Evolutionary conservation across 768 basidiomycete genomes (phyloP).

Genomic region (Xerocomus potaroensis): DNA sequence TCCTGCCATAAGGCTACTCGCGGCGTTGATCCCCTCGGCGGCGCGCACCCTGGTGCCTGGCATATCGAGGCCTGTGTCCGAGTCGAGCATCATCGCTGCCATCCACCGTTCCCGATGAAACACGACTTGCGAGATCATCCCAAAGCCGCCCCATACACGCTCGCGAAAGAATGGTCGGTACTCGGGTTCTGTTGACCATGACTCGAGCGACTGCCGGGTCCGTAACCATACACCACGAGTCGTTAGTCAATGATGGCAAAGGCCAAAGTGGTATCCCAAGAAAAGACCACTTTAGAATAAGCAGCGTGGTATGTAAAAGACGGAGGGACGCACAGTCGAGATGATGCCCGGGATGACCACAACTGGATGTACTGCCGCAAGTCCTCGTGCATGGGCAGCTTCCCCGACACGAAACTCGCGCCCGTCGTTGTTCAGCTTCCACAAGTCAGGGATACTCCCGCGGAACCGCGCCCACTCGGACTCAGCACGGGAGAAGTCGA

Average conservation of each 20-base stretch:
- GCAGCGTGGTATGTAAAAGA: background rate
- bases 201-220: constrained; percentile 76
- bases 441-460: constrained; percentile 70
- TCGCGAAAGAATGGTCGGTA: constrained; percentile 91
- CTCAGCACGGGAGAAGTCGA: constrained; percentile 68
- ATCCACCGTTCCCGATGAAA: constrained; percentile 91
- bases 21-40: constrained; percentile 89
- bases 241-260: no score
- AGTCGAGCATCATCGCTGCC: constrained; percentile 84
- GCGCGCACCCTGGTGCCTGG: constrained; percentile 82
- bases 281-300: no score
- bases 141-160: constrained; percentile 74
- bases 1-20: constrained; percentile 79
- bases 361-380: constrained; percentile 71
- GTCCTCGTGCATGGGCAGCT: constrained; percentile 54
- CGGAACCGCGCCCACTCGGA: constrained; percentile 66
- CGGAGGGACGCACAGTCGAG: constrained; percentile 59
- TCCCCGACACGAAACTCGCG: constrained; percentile 80
- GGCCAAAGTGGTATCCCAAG: no score
- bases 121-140: constrained; percentile 78
- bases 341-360: constrained; percentile 88
- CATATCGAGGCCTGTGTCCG: constrained; percentile 87
- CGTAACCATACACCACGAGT: background rate
- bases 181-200: constrained; percentile 87
- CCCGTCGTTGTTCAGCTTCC: constrained; percentile 78